These are phyloP conservation scores for Pedinophyceae sp. DNA, from an alignment of 139 green algal species.

Conservation along the genomic window DNA sequence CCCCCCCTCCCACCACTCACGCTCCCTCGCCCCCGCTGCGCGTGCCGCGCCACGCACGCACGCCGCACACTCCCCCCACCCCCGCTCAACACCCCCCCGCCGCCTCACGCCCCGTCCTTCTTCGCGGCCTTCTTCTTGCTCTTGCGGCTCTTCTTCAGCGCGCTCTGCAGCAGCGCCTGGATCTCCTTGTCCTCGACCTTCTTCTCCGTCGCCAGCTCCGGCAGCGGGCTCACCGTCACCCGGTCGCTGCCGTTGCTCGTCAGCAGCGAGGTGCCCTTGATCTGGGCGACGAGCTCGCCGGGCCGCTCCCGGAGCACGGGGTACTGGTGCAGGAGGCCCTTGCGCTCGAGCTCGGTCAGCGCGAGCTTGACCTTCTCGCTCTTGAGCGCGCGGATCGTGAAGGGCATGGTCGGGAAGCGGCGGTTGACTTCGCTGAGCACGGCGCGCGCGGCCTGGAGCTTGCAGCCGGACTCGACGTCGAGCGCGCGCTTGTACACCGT, in stretches of 20 bases:
- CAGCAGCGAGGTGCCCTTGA: conserved; percentile 93
- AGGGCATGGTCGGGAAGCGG: conserved; percentile 80
- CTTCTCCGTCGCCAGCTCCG: conserved; percentile 64
- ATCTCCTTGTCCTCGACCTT: conserved; percentile 43
- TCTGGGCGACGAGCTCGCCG: conserved; percentile 49
- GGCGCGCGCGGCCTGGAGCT: conserved; percentile 55
- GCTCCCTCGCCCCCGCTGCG: no score
- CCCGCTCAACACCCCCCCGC: no score
- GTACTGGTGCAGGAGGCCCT: conserved; percentile 86
- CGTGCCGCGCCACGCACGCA: no score
- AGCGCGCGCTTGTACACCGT: conserved; percentile 93
- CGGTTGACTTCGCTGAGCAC: conserved; percentile 73
- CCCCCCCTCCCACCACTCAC: no score
- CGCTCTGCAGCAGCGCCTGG: conserved; percentile 25
- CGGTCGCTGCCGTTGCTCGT: conserved; percentile 85
- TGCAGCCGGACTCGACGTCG: conserved; percentile 81
- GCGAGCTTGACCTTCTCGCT: conserved; percentile 39
- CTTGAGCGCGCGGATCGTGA: conserved; percentile 53
- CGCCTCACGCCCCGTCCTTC: no score
- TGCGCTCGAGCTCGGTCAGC: conserved; percentile 81
- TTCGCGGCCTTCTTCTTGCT: conserved; percentile 17
- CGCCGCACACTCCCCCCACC: no score
- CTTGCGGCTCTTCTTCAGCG: conserved; percentile 10
- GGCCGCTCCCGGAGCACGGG: conserved; percentile 89
- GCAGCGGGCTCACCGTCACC: conserved; percentile 47